Percentiles rank a stretch among this genome's conserved stretches.
phyloP scores from a whole-genome alignment of 75 land plant genomes.

The Selaginella moellendorffii region DNA sequence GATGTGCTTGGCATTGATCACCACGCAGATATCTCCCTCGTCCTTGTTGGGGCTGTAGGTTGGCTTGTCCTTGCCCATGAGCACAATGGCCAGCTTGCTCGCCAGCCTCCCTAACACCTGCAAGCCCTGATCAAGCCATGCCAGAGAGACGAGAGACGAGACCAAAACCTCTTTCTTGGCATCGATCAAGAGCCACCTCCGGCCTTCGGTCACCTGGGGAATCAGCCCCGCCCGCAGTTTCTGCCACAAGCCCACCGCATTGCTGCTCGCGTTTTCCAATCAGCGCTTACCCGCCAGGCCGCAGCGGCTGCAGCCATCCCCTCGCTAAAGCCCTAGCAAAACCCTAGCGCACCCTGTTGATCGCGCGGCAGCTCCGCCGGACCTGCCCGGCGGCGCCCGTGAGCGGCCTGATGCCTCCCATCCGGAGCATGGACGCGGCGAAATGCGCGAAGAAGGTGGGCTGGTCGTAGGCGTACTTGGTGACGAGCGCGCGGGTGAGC shows the following conservation, averaged over 20 bases:
- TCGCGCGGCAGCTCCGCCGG: constrained; percentile 2
- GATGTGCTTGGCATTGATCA: constrained; percentile 77
- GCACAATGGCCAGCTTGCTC: constrained; percentile 59
- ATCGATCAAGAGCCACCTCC: constrained; percentile 83
- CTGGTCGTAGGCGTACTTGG: neutral
- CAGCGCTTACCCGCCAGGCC: neutral
- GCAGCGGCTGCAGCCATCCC: neutral
- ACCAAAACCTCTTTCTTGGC: constrained; percentile 63
- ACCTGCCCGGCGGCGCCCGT: constrained; percentile 10
- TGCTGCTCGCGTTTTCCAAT: neutral
- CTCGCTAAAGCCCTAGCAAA: neutral
- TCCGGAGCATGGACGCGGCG: constrained; percentile 11
- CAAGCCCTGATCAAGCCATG: no score
- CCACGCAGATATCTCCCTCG: constrained; percentile 90
- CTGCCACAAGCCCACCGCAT: constrained; percentile 23
- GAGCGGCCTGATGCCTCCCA: constrained; percentile 12
- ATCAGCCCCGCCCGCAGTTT: constrained; percentile 70
- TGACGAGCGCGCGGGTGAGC: neutral
- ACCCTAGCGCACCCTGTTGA: neutral
- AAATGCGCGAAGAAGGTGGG: constrained; percentile 10
- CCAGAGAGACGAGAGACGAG: neutral
- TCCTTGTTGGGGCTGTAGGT: constrained; percentile 74
- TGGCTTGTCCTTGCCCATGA: constrained; percentile 92
- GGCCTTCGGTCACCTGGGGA: constrained; percentile 60
- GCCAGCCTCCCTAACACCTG: constrained; percentile 88